Conservation (phyloP, 2,329 filamentous ascomycete genomes). For the Apiospora marii region DNA sequence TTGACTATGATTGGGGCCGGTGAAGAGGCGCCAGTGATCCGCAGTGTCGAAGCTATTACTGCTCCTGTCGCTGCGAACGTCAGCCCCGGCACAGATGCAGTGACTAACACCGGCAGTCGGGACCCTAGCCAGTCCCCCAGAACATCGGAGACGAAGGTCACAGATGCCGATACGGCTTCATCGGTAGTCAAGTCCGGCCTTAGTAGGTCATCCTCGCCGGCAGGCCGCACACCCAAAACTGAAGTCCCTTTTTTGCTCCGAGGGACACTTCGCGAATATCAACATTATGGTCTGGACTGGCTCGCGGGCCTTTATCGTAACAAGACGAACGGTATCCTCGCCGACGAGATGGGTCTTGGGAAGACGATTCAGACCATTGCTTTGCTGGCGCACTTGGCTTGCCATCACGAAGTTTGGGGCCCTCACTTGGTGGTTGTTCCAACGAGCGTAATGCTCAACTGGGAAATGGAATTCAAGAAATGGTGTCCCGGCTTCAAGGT, state of each 20-base stretch:
- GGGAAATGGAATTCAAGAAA: constrained; percentile 99
- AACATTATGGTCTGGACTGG: constrained; percentile 97
- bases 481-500: constrained; percentile 99
- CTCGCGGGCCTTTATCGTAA: constrained; percentile 91
- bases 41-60: constrained; percentile 38
- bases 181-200: constrained; percentile 46
- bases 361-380: constrained; percentile 99
- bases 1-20: constrained; percentile 4
- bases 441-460: constrained; percentile 98
- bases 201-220: constrained; percentile 47
- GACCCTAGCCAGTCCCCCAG: constrained; percentile 56
- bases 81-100: constrained; percentile 52
- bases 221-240: constrained; percentile 61
- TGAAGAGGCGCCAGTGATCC: constrained; percentile 27
- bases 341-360: constrained; percentile 97
- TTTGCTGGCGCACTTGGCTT: constrained; percentile 89
- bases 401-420: constrained; percentile 90
- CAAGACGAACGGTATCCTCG: constrained; percentile 93
- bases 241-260: constrained; percentile 84
- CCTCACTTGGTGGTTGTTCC: constrained; percentile 96
- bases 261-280: constrained; percentile 91
- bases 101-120: constrained; percentile 53
- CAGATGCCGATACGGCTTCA: constrained; percentile 54
- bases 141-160: constrained; percentile 59
- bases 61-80: constrained; percentile 40